Conservation (phyloP, 805 yeast species). For the Phaffomyces opuntiae region DNA sequence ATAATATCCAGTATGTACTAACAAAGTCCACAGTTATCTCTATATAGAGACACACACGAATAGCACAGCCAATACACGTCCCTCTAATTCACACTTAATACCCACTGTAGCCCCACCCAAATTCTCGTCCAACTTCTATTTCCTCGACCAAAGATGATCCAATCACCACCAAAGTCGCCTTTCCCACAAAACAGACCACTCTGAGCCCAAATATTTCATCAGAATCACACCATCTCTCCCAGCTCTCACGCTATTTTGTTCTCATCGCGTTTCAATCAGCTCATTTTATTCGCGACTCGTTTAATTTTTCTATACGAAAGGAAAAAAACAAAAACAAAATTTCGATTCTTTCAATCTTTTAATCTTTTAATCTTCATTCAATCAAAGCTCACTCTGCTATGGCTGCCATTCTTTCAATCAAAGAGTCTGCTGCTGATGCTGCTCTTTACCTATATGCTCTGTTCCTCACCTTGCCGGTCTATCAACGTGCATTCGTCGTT, state of each 20-base stretch:
- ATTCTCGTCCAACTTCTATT: no score
- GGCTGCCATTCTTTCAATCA: conserved; percentile 16
- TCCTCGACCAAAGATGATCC: no score
- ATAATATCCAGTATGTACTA: background rate
- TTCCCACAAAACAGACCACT: no score
- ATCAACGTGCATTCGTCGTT: conserved; percentile 30
- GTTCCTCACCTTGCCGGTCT: conserved; percentile 27
- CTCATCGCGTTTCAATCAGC: background rate
- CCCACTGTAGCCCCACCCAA: no score
- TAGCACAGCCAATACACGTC: no score
- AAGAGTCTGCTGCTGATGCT: conserved; percentile 9
- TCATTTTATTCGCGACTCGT: background rate
- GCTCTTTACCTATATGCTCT: conserved; percentile 10
- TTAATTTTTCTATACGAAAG: background rate
- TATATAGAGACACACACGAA: no score
- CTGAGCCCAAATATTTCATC: no score
- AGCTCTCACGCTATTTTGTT: no score
- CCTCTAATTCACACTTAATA: no score
- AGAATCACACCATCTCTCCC: no score
- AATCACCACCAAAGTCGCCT: no score
- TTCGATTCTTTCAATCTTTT: background rate
- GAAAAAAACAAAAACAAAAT: no score
- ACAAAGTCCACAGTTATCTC: background rate
- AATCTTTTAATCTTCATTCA: background rate
- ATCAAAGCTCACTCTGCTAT: conserved; percentile 4